Conservation (phyloP, 2,329 filamentous ascomycete genomes). For the Geosmithia flava region DNA sequence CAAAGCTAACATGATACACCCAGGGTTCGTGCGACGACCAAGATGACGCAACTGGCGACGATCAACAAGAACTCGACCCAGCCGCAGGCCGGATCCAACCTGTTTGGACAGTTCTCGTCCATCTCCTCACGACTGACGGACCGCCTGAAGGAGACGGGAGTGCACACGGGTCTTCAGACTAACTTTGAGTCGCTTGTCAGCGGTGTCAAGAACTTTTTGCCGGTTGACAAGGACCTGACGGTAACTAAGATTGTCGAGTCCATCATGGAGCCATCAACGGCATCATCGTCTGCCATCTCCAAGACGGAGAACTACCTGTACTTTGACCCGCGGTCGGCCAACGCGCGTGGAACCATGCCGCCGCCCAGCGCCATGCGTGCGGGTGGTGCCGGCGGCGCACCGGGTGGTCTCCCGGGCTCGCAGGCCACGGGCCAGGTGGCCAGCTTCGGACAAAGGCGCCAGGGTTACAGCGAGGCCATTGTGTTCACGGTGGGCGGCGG, state of each 20-base stretch:
- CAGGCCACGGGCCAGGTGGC: slow-evolving; percentile 54
- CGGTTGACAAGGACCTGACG: slow-evolving; percentile 86
- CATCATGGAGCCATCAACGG: slow-evolving; percentile 89
- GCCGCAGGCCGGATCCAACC: slow-evolving; percentile 49
- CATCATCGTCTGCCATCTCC: slow-evolving; percentile 81
- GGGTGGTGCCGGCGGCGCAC: slow-evolving; percentile 25
- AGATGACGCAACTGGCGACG: slow-evolving; percentile 96
- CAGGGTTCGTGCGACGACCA: slow-evolving; percentile 82
- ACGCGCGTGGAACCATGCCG: slow-evolving; percentile 84
- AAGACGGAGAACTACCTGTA: slow-evolving; percentile 97
- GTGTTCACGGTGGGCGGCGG: slow-evolving; percentile 95
- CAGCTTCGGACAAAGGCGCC: slow-evolving; percentile 80
- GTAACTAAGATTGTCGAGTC: slow-evolving; percentile 97
- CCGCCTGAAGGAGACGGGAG: slow-evolving; percentile 79
- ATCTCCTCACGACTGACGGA: slow-evolving; percentile 88
- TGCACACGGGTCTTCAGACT: slow-evolving; percentile 53
- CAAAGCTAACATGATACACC: neutral
- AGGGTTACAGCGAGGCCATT: slow-evolving; percentile 80
- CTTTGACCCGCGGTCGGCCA: slow-evolving; percentile 89
- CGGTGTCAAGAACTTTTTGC: slow-evolving; percentile 97
- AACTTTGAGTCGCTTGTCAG: slow-evolving; percentile 94
- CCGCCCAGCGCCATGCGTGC: slow-evolving; percentile 53
- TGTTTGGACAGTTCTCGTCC: slow-evolving; percentile 88
- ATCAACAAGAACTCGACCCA: slow-evolving; percentile 63
- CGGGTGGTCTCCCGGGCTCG: slow-evolving; percentile 36